Base-by-base conservation (phyloP, 2,329 filamentous ascomycete species). In the Cladosporium phlei region DNA sequence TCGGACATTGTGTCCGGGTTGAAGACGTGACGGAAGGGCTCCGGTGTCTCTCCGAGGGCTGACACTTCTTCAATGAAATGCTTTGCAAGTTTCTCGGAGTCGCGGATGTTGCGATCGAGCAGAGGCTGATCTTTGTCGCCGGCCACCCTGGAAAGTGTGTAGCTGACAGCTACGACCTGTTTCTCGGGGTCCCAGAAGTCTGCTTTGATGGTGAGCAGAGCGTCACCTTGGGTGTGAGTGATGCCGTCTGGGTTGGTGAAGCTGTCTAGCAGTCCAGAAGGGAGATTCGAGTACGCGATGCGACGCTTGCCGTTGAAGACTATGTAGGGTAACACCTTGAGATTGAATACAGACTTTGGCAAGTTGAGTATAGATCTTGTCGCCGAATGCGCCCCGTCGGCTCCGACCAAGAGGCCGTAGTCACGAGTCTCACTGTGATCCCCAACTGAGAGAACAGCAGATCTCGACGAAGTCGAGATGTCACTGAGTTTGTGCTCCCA, bases 301-400 rank as follows among this genome's bases (percentile, higher is more conserved):
- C 52, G 51, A 25, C 65, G 49, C 45, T 55, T 63, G 29, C 55
- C 64, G 48, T 57, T 69, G 48, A 64, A 68, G 1, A 61, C 67
- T 2, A 66, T 62, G 44, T 59, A 69, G 0, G 67, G 67, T 9
- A 69, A 43, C 7, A 69, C 55, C 2, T 57, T 55, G 2, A 63
- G 59, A 8, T 58, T 37, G 8, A 52, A 27, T 11, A 21, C 19
- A 1, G 17, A 9, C 7, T 40, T 24, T 7, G 21, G 11, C 10
- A 47, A 16, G 14, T 28, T 32, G 24, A 47, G 45, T 9, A 14
- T 22, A 7, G 35, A 33, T 6, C 45, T 20, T 16, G 38, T 27
- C 1, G 45, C 37, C 1, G 69, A 70, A 47, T 71, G 67, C 1
- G 59, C 56, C 5, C 69, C 69, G 47, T 71, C 68, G 1, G 60